These are phyloP conservation scores for Hypoxylon sp. DNA, from an alignment of 2,329 filamentous ascomycete species.

Conservation along the genomic window DNA sequence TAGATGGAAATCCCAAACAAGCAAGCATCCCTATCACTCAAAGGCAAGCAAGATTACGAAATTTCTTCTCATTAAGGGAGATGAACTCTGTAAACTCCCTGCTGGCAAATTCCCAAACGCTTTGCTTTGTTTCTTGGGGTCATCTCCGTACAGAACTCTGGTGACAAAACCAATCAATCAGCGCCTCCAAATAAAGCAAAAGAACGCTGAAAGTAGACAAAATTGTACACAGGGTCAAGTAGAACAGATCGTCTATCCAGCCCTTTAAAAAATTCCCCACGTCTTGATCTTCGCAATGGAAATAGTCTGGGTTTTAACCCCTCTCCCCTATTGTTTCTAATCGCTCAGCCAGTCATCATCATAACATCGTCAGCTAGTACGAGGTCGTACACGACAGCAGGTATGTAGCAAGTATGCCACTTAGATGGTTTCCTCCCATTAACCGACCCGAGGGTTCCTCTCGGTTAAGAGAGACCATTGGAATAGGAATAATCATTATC, in stretches of 20 bases:
- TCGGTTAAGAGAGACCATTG: constrained; percentile 22
- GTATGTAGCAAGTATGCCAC: background rate
- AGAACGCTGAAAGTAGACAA: constrained; percentile 20
- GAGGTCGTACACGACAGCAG: constrained; percentile 13
- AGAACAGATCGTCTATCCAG: constrained; percentile 31
- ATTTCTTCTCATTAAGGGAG: constrained; percentile 29
- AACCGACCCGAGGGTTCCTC: background rate
- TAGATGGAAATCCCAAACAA: no score
- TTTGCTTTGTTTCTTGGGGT: constrained; percentile 10
- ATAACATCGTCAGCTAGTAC: constrained; percentile 37
- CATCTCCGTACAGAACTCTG: constrained; percentile 4
- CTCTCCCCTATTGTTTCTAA: constrained; percentile 18
- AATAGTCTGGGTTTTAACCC: constrained; percentile 34
- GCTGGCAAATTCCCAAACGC: constrained; percentile 9
- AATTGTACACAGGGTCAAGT: constrained; percentile 28
- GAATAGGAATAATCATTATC: no score
- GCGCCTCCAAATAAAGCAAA: constrained; percentile 15
- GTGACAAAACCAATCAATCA: constrained; percentile 6
- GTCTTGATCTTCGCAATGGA: constrained; percentile 18
- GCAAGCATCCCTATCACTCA: no score
- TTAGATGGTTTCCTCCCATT: constrained; percentile 1
- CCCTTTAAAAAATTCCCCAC: constrained; percentile 24
- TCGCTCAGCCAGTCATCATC: no score
- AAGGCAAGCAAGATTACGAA: no score
- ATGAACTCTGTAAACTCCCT: constrained; percentile 9